phyloP scores from a whole-genome alignment of 2,329 filamentous ascomycete species.

The Fulvia fulva region DNA sequence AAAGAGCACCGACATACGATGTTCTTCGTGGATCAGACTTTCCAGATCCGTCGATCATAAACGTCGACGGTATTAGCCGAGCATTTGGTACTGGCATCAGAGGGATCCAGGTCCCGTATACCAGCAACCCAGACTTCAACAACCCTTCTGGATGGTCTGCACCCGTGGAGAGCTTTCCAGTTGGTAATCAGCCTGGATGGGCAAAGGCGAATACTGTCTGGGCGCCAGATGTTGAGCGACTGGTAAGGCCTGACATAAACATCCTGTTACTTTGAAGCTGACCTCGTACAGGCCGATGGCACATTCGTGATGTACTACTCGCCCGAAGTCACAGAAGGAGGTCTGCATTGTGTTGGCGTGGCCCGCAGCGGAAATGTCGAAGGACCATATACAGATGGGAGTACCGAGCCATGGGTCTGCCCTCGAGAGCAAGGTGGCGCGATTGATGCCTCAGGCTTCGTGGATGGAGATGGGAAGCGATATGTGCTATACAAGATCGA shows the following conservation, averaged over 20 bases:
- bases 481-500: slow-evolving; percentile 66
- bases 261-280: neutral
- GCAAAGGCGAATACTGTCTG: slow-evolving; percentile 38
- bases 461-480: slow-evolving; percentile 50
- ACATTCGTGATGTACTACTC: slow-evolving; percentile 27
- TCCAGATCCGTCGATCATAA: slow-evolving; percentile 51
- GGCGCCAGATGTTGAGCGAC: slow-evolving; percentile 55
- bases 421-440: slow-evolving; percentile 34
- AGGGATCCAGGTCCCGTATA: slow-evolving; percentile 46
- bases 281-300: slow-evolving; percentile 9
- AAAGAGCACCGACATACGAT: slow-evolving; percentile 10
- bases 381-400: slow-evolving; percentile 24
- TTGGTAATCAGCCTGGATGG: slow-evolving; percentile 18
- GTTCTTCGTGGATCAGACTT: slow-evolving; percentile 41
- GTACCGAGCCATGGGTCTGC: slow-evolving; percentile 20
- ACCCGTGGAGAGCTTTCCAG: slow-evolving; percentile 49
- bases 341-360: slow-evolving; percentile 24
- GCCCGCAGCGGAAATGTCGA: slow-evolving; percentile 17
- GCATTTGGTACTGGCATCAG: slow-evolving; percentile 50
- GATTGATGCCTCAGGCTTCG: slow-evolving; percentile 61
- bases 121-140: slow-evolving; percentile 45
- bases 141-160: slow-evolving; percentile 39
- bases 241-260: slow-evolving; percentile 23
- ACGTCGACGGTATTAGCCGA: slow-evolving; percentile 50
- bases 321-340: slow-evolving; percentile 18